A percentile compares a stretch with the other conserved stretches of the same genome.
Conservation (phyloP, 2,329 filamentous ascomycete species). For the Aspergillus sergii region DNA sequence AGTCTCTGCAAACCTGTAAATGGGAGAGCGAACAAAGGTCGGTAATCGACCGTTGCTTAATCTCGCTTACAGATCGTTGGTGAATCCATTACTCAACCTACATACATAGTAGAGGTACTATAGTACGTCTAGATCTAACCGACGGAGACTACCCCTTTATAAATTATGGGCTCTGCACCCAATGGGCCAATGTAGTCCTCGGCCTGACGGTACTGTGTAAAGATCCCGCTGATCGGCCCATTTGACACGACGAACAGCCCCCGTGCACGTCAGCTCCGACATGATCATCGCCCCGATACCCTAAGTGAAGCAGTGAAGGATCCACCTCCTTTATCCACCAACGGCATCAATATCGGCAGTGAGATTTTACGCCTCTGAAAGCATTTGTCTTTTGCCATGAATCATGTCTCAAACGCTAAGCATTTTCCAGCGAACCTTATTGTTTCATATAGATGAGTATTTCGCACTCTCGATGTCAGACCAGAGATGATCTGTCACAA, state of each 20-base stretch:
- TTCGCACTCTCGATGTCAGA: not conserved
- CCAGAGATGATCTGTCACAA: not conserved
- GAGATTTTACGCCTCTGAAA: slow-evolving; percentile 26
- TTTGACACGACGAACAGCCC: not conserved
- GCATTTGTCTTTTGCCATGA: not conserved
- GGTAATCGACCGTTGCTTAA: not conserved
- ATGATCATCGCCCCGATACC: not conserved
- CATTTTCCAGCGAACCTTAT: not conserved
- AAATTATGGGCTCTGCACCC: not conserved
- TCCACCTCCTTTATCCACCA: not conserved
- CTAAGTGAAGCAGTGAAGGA: not conserved
- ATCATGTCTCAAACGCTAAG: not conserved
- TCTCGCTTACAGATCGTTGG: not conserved
- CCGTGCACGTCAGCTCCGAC: not conserved
- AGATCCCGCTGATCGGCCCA: not conserved
- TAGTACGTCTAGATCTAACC: not conserved
- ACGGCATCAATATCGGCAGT: not conserved
- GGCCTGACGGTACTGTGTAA: not conserved
- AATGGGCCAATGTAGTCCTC: not conserved
- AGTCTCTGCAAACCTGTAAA: not conserved
- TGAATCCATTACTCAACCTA: not conserved
- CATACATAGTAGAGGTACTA: not conserved
- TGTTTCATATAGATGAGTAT: not conserved
- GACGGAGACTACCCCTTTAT: not conserved
- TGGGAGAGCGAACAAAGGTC: not conserved